Evolutionary conservation across 2,329 filamentous ascomycete species (phyloP), one percentile per base, ranked within the genome.

Genomic region (Calonectria pseudoreteaudii): DNA sequence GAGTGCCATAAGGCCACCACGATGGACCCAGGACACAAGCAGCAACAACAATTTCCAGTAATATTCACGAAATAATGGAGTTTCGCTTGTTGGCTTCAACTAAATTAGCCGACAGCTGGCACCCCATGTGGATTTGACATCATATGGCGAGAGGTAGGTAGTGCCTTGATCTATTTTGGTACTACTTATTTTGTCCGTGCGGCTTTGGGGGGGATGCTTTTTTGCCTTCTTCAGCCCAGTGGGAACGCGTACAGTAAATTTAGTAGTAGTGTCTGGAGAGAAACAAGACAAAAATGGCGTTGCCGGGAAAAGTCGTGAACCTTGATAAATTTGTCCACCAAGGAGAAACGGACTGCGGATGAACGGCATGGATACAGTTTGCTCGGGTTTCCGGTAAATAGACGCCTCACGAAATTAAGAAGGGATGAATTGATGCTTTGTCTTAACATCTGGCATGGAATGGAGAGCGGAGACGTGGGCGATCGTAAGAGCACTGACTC

Each of bases 81-180:
- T 65, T 65, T 49, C 26, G 41, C 38, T 18, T 28, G 30, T 10
- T 49, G 41, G 28, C 44, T 44, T 31, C 18, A 23, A 36, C 18
- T 50, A 53, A 50, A 16, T 36, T 49, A 52, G 34, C 56, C 16
- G 14, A 62, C 56, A 26, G n/a, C 31, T 62, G 9, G 23, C 34
- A 44, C 56, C 18, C 53, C 56, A 62, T 62, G 56, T 62, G 56
- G 36, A 62, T 62, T 68, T 67, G 52, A 71, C 68, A 71, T 71
- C 62, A 70, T 62, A 65, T 41, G 62, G 50, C 10, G 50, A 38
- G 36, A 23, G 28, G 5, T 16, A 23, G 28, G 5, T 16, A 31
- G 49, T 41, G 47, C 38, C 20, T 52, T 34, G 8, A 38, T 67
- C 23, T 50, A 67, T 52, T 67, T 50, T 31, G n/a, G 65, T 13